phyloP scores from a whole-genome alignment of 345 rosid genomes.

The Euclidium syriacum region DNA sequence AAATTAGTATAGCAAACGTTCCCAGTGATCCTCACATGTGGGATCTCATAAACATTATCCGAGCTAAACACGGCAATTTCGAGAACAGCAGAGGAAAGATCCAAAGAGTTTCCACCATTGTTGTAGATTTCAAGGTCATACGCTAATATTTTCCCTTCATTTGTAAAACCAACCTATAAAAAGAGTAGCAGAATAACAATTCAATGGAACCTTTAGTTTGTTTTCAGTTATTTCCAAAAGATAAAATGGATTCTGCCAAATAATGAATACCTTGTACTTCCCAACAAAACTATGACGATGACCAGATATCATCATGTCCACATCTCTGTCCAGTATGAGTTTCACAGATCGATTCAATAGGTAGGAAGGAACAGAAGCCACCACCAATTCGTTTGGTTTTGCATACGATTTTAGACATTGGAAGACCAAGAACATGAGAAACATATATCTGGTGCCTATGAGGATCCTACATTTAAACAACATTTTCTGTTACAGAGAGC shows the following conservation, averaged over 20 bases:
- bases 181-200: neutral
- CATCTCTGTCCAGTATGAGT: constrained; percentile 78
- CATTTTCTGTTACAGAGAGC: neutral
- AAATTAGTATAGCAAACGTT: constrained; percentile 81
- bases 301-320: constrained; percentile 90
- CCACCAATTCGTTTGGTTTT: constrained; percentile 92
- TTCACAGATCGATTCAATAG: constrained; percentile 77
- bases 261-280: constrained; percentile 67
- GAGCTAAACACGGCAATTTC: constrained; percentile 90
- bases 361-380: constrained; percentile 85
- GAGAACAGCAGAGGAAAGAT: constrained; percentile 70
- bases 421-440: constrained; percentile 84
- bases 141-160: constrained; percentile 77
- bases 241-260: neutral
- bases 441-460: constrained; percentile 91
- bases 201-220: neutral
- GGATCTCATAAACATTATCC: constrained; percentile 90
- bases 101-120: constrained; percentile 88
- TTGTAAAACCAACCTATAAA: constrained; percentile 89
- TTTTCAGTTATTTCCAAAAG: constrained; percentile 3
- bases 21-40: constrained; percentile 68
- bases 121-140: constrained; percentile 84
- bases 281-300: constrained; percentile 96
- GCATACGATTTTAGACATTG: constrained; percentile 91
- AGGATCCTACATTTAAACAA: constrained; percentile 84